A percentile compares a stretch with the other conserved stretches of the same genome.
Evolutionary conservation across 1,284 basidiomycete species (phyloP).

Genomic region (Fistulina hepatica): DNA sequence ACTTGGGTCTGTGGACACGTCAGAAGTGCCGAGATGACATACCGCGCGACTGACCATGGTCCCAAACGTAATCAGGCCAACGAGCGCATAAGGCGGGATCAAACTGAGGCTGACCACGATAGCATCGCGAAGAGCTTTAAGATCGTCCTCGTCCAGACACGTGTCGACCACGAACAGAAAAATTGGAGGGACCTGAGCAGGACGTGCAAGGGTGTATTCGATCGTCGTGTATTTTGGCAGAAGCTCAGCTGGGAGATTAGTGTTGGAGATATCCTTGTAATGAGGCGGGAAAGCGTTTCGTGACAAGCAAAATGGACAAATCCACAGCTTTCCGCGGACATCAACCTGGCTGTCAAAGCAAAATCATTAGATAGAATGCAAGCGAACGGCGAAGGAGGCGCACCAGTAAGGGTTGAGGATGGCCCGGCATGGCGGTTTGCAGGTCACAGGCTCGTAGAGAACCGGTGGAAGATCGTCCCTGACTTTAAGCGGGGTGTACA

Average conservation of each 20-base stretch:
- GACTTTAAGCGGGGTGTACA: slow-evolving; percentile 96
- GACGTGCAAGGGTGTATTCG: slow-evolving; percentile 92
- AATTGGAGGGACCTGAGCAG: slow-evolving; percentile 87
- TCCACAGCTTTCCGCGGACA: slow-evolving; percentile 97
- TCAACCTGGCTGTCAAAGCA: slow-evolving; percentile 80
- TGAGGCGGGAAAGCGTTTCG: slow-evolving; percentile 97
- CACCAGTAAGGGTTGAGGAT: slow-evolving; percentile 98
- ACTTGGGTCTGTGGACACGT: slow-evolving; percentile 71
- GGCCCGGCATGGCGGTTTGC: slow-evolving; percentile 95
- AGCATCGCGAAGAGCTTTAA: slow-evolving; percentile 90
- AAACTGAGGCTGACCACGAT: slow-evolving; percentile 89
- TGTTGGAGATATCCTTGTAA: slow-evolving; percentile 98
- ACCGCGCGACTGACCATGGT: slow-evolving; percentile 67
- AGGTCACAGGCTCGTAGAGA: slow-evolving; percentile 96
- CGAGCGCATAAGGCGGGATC: slow-evolving; percentile 88
- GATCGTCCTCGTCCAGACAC: slow-evolving; percentile 92
- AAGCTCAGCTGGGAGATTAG: slow-evolving; percentile 92
- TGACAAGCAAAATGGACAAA: slow-evolving; percentile 96
- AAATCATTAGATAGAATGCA: background rate
- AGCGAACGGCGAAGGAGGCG: slow-evolving; percentile 17
- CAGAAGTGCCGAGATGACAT: background rate
- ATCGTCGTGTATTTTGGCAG: slow-evolving; percentile 98
- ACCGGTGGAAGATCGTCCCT: slow-evolving; percentile 94
- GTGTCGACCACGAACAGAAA: slow-evolving; percentile 98
- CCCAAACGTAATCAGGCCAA: slow-evolving; percentile 92